These are phyloP conservation scores for Sarcomyxa edulis DNA, from an alignment of 768 basidiomycete genomes.

Conservation along the genomic window DNA sequence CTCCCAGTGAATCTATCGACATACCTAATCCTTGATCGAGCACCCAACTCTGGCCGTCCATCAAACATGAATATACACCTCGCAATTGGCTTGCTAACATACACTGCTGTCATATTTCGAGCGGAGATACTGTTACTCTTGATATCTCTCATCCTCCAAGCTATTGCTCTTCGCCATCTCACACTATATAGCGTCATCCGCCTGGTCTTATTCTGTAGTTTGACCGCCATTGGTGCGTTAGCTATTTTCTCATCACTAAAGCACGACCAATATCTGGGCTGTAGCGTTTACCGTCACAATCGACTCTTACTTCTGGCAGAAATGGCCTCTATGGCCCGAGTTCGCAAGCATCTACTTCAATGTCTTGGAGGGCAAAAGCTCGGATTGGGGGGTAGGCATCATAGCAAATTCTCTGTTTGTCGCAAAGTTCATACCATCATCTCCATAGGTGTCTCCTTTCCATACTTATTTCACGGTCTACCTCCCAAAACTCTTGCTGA, in stretches of 20 bases:
- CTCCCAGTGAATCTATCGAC: constrained; percentile 53
- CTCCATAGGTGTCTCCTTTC: constrained; percentile 59
- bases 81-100: constrained; percentile 59
- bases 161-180: constrained; percentile 35
- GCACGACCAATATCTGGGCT: neutral
- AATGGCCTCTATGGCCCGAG: constrained; percentile 82
- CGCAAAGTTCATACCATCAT: constrained; percentile 3
- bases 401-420: neutral
- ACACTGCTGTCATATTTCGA: constrained; percentile 68
- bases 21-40: constrained; percentile 40
- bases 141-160: constrained; percentile 52
- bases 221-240: constrained; percentile 46
- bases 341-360: constrained; percentile 78
- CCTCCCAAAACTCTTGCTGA: constrained; percentile 76
- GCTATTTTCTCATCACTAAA: neutral
- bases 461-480: constrained; percentile 58
- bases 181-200: constrained; percentile 37
- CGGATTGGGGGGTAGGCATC: constrained; percentile 85
- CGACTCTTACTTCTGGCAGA: constrained; percentile 86
- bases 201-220: constrained; percentile 44
- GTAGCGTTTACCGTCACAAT: constrained; percentile 56
- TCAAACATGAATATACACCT: constrained; percentile 25
- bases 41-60: constrained; percentile 33
- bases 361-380: constrained; percentile 76
- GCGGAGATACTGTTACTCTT: constrained; percentile 74